Base-by-base conservation (phyloP, 169 alveolate genomes). In the Neospora caninum region DNA sequence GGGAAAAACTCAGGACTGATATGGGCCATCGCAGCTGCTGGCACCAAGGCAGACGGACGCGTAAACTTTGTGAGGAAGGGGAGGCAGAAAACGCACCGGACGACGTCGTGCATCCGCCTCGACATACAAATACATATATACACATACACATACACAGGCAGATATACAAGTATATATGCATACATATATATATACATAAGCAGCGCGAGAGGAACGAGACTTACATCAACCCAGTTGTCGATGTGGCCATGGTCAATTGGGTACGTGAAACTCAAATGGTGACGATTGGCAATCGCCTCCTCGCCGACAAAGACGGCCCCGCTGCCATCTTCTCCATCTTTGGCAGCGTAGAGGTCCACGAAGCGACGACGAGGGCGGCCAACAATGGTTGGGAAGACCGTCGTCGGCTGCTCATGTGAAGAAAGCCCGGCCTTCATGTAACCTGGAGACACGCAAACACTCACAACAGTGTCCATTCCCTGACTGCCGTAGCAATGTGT, bases 231-330 rank as follows among this genome's bases (percentile, higher is more conserved):
- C 98, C 97, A 96, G 95, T 97, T 97, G 38, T 92, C 97, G 29
- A 97, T 95, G 83, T 95, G 97, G 18, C 98, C 98, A 80, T 96
- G 97, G 58, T 96, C 97, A 78, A 97, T 94, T 34, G 98, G 98
- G 93, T 83, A 92, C 25, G 94, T 91, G 22, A 97, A 43, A 38
- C 96, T 89, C 45, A 96, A 92, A 38, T 95, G 95, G n/a, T 88
- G 91, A 49, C 96, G 93, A 83, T 93, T 95, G 16, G 91, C 97
- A 53, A 95, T 87, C 39, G 98, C 98, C 78, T 96, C 96, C 53
- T 88, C 95, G 34, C 98, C 98, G 7, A 96, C 94, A 80, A 93
- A 96, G 39, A 95, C 94, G 27, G 96, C 95, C 45, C 95, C 92
- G 34, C 93, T 92, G 53, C 92, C 97, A 82, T 70, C 94, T 41